Evolutionary conservation across 1,284 basidiomycete genomes (phyloP).

Genomic region (Puccinia hordei): DNA sequence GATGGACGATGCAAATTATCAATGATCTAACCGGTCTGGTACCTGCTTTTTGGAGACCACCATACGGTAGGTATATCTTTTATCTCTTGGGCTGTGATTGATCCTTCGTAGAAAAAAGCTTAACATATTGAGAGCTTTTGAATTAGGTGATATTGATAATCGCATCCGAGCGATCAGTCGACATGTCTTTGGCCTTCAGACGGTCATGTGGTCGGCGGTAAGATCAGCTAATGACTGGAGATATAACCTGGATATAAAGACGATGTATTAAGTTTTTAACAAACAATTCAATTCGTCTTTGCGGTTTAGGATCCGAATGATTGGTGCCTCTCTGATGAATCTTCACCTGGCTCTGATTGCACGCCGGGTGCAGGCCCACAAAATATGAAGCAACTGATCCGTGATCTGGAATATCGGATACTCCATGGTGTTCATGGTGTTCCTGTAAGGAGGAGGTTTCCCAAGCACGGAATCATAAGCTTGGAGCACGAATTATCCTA

Average conservation of each 20-base stretch:
- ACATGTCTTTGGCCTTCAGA: constrained; percentile 62
- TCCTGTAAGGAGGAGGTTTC: constrained; percentile 60
- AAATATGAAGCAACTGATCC: constrained; percentile 34
- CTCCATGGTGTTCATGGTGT: neutral
- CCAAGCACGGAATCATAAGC: constrained; percentile 71
- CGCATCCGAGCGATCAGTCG: constrained; percentile 37
- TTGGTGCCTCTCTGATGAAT: constrained; percentile 47
- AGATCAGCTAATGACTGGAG: constrained; percentile 35
- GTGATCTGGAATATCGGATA: constrained; percentile 2
- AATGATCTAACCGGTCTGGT: constrained; percentile 68
- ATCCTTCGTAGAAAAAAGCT: neutral
- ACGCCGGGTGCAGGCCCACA: constrained; percentile 39
- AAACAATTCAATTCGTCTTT: neutral
- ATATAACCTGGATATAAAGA: neutral
- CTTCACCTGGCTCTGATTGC: constrained; percentile 40
- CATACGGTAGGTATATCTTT: constrained; percentile 67
- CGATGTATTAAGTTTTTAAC: neutral
- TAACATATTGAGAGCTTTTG: neutral
- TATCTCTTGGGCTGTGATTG: neutral
- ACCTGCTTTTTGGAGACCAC: constrained; percentile 63
- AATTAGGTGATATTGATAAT: constrained; percentile 49
- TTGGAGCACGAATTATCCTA: constrained; percentile 79
- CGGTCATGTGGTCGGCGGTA: constrained; percentile 78
- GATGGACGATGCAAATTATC: constrained; percentile 79
- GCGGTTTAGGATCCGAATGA: constrained; percentile 38